Percentiles rank a stretch among this genome's conserved stretches.
These are phyloP conservation scores for Cytospora mali DNA, from an alignment of 2,329 filamentous ascomycete species.

Conservation along the genomic window DNA sequence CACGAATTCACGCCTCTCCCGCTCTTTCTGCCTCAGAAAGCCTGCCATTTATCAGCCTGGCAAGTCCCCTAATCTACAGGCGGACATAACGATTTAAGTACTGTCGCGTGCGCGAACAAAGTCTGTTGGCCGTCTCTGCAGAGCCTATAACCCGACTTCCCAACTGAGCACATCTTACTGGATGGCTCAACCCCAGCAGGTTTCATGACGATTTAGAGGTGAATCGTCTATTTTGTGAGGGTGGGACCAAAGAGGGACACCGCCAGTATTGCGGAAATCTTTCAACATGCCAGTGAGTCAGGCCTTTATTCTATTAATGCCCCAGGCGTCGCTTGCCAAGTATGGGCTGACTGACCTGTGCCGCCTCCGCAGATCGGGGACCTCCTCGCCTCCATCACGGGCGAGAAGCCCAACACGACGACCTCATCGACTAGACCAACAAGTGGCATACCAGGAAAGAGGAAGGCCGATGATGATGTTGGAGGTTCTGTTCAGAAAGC, in stretches of 20 bases:
- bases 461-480: conserved; percentile 59
- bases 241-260: conserved; percentile 23
- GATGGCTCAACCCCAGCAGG: conserved; percentile 25
- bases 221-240: conserved; percentile 24
- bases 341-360: conserved; percentile 26
- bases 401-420: conserved; percentile 48
- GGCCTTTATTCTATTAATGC: conserved; percentile 3
- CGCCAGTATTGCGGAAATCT: conserved; percentile 9
- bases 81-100: conserved; percentile 5
- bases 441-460: conserved; percentile 44
- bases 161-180: conserved; percentile 6
- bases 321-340: conserved; percentile 6
- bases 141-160: conserved; percentile 5
- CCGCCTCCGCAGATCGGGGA: conserved; percentile 51
- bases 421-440: conserved; percentile 23
- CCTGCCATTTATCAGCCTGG: conserved; percentile 4
- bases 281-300: conserved; percentile 44
- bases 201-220: conserved; percentile 36
- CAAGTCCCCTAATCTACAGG: conserved; percentile 17
- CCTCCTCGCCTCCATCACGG: conserved; percentile 64
- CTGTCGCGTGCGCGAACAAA: conserved; percentile 19
- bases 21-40: background rate
- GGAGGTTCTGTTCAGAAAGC: conserved; percentile 46
- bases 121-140: conserved; percentile 15
- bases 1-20: background rate